These are phyloP conservation scores for Metschnikowia shivogae DNA, from an alignment of 805 yeast species.

Conservation along the genomic window DNA sequence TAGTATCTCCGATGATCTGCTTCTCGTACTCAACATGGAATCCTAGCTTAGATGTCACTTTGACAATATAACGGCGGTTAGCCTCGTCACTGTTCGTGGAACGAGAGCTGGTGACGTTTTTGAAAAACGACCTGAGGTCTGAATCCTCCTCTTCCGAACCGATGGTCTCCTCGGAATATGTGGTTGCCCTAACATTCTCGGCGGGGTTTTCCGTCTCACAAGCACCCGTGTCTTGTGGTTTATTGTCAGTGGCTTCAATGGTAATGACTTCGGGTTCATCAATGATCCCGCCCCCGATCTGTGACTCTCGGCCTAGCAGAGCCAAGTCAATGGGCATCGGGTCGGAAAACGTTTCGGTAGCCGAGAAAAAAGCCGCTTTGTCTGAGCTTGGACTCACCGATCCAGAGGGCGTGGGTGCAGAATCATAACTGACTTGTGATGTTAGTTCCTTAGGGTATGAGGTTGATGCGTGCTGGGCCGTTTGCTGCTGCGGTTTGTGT, in stretches of 20 bases:
- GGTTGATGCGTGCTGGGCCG: too few species aligned
- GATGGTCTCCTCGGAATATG: too few species aligned
- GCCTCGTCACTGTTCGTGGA: slow-evolving; percentile 21
- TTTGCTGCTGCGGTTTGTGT: neutral
- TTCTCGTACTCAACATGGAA: slow-evolving; percentile 22
- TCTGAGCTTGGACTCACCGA: neutral
- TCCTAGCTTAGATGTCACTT: slow-evolving; percentile 26
- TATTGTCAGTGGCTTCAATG: neutral
- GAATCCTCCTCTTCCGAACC: slow-evolving; percentile 2
- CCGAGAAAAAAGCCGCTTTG: slow-evolving; percentile 5
- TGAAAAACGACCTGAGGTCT: slow-evolving; percentile 15
- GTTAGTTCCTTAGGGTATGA: too few species aligned
- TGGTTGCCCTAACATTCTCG: neutral
- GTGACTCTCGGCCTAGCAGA: neutral
- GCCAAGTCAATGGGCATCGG: neutral
- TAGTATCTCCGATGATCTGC: slow-evolving; percentile 16
- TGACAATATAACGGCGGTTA: slow-evolving; percentile 27
- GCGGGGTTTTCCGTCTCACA: neutral
- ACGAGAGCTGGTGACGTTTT: slow-evolving; percentile 19
- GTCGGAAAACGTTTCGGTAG: slow-evolving; percentile 8
- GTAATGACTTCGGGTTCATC: neutral
- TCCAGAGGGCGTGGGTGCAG: neutral
- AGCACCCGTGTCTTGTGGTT: neutral
- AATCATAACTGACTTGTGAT: too few species aligned
- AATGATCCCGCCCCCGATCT: too few species aligned